Percentiles rank a stretch among this genome's conserved stretches.
phyloP scores from a whole-genome alignment of 768 basidiomycete genomes.

The Serendipita sp. region DNA sequence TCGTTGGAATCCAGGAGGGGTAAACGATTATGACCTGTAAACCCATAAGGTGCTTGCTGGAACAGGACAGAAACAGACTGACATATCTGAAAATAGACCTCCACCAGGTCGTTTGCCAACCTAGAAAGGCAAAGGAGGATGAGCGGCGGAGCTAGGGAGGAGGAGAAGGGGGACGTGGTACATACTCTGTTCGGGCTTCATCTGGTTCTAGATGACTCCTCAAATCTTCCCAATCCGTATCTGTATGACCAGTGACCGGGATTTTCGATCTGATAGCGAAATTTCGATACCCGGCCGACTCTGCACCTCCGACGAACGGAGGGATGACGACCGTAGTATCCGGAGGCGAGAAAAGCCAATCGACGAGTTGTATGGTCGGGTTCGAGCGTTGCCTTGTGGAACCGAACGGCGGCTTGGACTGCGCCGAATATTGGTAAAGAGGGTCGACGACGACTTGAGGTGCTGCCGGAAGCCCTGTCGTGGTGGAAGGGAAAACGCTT shows the following conservation, averaged over 20 bases:
- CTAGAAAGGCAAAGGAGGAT: constrained; percentile 26
- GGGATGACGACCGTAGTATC: constrained; percentile 24
- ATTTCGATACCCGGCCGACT: constrained; percentile 12
- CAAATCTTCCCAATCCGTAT: constrained; percentile 59
- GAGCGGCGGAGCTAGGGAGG: constrained; percentile 10
- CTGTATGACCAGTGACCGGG: not conserved
- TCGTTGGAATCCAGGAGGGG: constrained; percentile 73
- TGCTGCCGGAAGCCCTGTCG: not conserved
- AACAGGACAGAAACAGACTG: not conserved
- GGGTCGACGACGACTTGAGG: constrained; percentile 4
- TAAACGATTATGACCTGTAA: constrained; percentile 54
- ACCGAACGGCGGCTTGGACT: constrained; percentile 7
- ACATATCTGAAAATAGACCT: constrained; percentile 68
- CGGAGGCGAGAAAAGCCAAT: constrained; percentile 62
- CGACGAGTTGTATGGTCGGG: constrained; percentile 48
- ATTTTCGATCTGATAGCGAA: not conserved
- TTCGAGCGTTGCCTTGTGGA: constrained; percentile 25
- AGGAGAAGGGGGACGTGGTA: constrained; percentile 18
- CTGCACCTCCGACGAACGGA: constrained; percentile 11
- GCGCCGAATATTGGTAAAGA: constrained; percentile 6
- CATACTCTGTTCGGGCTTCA: constrained; percentile 61
- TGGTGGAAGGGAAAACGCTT: constrained; percentile 1
- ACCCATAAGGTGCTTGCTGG: not conserved
- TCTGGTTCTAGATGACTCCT: constrained; percentile 59
- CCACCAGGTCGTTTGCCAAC: constrained; percentile 82